Conservation (phyloP, 2,329 filamentous ascomycete genomes). For the Clonostachys solani region DNA sequence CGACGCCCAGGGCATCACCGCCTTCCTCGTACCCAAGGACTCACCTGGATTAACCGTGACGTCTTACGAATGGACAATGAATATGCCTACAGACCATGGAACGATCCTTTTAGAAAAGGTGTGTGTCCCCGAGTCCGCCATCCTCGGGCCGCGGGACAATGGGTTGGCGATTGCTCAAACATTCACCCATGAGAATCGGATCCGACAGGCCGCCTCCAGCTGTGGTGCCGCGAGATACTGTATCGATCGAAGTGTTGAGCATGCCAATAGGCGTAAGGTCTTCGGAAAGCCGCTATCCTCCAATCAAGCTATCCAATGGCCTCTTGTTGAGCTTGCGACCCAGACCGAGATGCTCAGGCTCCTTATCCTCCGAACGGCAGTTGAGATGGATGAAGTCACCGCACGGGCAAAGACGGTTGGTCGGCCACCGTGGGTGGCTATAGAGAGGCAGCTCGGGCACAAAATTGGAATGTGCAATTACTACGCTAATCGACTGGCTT, state of each 20-base stretch:
- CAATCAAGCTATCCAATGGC: constrained; percentile 11
- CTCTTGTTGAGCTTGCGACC: constrained; percentile 8
- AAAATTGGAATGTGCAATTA: constrained; percentile 12
- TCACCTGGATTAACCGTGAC: constrained; percentile 5
- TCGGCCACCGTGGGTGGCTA: constrained; percentile 7
- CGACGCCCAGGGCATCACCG: constrained; percentile 8
- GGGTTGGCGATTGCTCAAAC: constrained; percentile 10
- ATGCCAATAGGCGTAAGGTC: constrained; percentile 5
- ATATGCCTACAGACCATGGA: constrained; percentile 10
- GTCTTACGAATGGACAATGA: constrained; percentile 10
- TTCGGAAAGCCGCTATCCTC: constrained; percentile 7
- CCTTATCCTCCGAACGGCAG: constrained; percentile 6
- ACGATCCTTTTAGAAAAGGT: constrained; percentile 6
- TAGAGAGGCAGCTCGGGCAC: constrained; percentile 9
- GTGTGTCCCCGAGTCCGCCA: constrained; percentile 3
- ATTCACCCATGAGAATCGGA: constrained; percentile 10
- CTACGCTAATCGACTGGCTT: constrained; percentile 8
- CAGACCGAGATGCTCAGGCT: constrained; percentile 9
- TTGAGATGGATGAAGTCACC: constrained; percentile 7
- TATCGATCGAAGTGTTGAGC: constrained; percentile 5
- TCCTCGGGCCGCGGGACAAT: constrained; percentile 4
- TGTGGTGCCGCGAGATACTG: constrained; percentile 9
- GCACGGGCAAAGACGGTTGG: not conserved
- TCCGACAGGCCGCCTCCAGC: constrained; percentile 8
- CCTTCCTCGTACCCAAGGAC: constrained; percentile 7